Conservation (phyloP, 768 basidiomycete genomes). For the Leccinum rimulosum region DNA sequence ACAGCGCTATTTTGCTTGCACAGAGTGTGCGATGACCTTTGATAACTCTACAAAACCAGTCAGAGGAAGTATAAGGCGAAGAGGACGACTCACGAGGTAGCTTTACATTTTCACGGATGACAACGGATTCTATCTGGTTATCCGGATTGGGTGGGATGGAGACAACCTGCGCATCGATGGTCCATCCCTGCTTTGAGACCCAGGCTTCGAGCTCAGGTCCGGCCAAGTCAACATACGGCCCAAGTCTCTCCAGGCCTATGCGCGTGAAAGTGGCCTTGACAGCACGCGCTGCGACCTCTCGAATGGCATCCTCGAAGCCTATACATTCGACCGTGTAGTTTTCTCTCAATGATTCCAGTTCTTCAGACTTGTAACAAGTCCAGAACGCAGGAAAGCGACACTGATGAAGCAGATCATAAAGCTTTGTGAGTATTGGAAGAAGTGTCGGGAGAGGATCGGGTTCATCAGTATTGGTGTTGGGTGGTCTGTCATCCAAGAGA, state of each 20-base stretch:
- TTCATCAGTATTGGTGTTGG: constrained; percentile 60
- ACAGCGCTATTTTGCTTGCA: constrained; percentile 43
- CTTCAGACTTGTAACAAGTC: constrained; percentile 66
- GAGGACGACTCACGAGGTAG: constrained; percentile 62
- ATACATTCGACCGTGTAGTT: constrained; percentile 83
- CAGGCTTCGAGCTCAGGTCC: constrained; percentile 60
- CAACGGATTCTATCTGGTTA: constrained; percentile 82
- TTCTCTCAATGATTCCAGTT: constrained; percentile 69
- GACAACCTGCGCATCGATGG: constrained; percentile 57
- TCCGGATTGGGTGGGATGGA: constrained; percentile 78
- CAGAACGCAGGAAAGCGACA: constrained; percentile 91
- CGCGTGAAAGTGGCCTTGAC: constrained; percentile 77
- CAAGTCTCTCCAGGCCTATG: constrained; percentile 64
- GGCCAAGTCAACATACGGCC: constrained; percentile 69
- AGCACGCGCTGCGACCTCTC: constrained; percentile 73
- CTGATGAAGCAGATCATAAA: constrained; percentile 71
- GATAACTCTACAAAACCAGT: constrained; percentile 53
- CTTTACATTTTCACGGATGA: constrained; percentile 81
- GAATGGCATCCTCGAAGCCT: constrained; percentile 82
- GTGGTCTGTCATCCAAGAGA: constrained; percentile 75
- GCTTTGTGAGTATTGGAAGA: constrained; percentile 63
- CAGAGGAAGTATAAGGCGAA: background rate
- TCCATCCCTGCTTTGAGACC: constrained; percentile 67
- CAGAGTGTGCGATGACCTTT: constrained; percentile 74
- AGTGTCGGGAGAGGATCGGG: constrained; percentile 76